A percentile compares a stretch with the other conserved stretches of the same genome.
phyloP scores from a whole-genome alignment of 768 basidiomycete genomes.

The Cubamyces lactineus region DNA sequence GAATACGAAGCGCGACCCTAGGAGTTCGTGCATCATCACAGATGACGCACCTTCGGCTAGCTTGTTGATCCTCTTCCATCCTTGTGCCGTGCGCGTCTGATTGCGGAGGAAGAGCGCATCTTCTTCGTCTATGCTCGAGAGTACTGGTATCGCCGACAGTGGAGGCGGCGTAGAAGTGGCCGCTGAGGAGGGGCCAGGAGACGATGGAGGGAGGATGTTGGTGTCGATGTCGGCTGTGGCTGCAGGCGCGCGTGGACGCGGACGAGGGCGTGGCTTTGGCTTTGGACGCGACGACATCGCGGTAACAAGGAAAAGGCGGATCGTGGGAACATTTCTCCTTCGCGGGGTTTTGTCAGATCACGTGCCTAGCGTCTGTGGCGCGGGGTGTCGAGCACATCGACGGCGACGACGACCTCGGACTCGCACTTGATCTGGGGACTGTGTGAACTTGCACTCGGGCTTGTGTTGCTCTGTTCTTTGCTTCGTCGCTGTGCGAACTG shows the following conservation, averaged over 20 bases:
- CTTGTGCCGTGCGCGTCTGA: constrained; percentile 52
- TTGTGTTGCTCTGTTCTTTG: background rate
- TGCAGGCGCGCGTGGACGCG: constrained; percentile 42
- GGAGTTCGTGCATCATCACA: background rate
- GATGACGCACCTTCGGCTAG: constrained; percentile 53
- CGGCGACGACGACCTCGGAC: background rate
- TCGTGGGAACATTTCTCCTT: constrained; percentile 32
- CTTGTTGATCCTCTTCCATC: constrained; percentile 64
- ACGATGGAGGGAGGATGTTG: constrained; percentile 18
- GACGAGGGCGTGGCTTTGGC: constrained; percentile 40
- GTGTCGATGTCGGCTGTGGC: constrained; percentile 13
- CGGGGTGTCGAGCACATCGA: background rate
- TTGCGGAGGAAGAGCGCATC: constrained; percentile 77
- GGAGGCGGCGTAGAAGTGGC: constrained; percentile 11
- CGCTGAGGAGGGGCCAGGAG: constrained; percentile 19
- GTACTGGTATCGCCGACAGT: constrained; percentile 10
- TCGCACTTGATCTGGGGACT: background rate
- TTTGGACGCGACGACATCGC: constrained; percentile 40
- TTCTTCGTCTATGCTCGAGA: constrained; percentile 47
- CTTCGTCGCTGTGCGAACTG: too few relatives aligned
- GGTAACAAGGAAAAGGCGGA: constrained; percentile 29
- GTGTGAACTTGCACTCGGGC: background rate
- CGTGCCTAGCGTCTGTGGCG: constrained; percentile 18
- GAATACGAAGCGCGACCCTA: background rate
- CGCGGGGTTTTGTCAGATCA: constrained; percentile 19